Evolutionary conservation across 495 filamentous ascomycete species (phyloP).

Genomic region (Penicillium flavigenum): DNA sequence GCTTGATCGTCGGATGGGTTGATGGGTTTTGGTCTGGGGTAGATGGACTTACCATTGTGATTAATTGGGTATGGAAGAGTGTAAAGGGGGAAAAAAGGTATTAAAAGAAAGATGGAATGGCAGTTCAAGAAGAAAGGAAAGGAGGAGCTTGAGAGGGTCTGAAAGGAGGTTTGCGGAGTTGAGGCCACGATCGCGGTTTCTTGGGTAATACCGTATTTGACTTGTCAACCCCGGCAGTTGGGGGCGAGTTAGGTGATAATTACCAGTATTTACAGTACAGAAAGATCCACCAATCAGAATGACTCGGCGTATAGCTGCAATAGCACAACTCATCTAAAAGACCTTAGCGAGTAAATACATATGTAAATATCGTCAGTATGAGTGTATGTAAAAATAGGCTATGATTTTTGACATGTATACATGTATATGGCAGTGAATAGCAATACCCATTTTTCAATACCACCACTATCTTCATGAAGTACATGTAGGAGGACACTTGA

Average conservation of each 20-base stretch:
- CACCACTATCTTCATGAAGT: neutral
- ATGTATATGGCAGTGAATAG: neutral
- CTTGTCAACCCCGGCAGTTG: constrained; percentile 5
- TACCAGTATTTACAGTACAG: constrained; percentile 12
- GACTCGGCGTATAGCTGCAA: neutral
- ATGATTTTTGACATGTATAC: neutral
- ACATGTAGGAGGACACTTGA: neutral
- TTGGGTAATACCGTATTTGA: constrained; percentile 26
- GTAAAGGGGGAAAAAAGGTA: constrained; percentile 9
- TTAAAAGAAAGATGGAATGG: constrained; percentile 7
- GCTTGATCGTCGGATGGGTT: constrained; percentile 15
- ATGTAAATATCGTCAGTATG: too few species aligned
- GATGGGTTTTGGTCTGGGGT: constrained; percentile 3
- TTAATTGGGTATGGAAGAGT: constrained; percentile 16
- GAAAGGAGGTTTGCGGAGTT: constrained; percentile 34
- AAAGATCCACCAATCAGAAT: constrained; percentile 21
- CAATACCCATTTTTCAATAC: neutral
- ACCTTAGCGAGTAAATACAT: neutral
- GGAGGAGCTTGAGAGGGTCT: constrained; percentile 14
- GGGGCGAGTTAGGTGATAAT: neutral
- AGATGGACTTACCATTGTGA: constrained; percentile 41
- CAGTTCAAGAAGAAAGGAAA: constrained; percentile 16
- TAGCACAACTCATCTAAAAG: neutral
- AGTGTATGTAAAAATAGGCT: neutral
- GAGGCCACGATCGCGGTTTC: constrained; percentile 51